A percentile compares a stretch with the other conserved stretches of the same genome.
These are phyloP conservation scores for Huntiella decipiens DNA, from an alignment of 2,329 filamentous ascomycete genomes.

Conservation along the genomic window DNA sequence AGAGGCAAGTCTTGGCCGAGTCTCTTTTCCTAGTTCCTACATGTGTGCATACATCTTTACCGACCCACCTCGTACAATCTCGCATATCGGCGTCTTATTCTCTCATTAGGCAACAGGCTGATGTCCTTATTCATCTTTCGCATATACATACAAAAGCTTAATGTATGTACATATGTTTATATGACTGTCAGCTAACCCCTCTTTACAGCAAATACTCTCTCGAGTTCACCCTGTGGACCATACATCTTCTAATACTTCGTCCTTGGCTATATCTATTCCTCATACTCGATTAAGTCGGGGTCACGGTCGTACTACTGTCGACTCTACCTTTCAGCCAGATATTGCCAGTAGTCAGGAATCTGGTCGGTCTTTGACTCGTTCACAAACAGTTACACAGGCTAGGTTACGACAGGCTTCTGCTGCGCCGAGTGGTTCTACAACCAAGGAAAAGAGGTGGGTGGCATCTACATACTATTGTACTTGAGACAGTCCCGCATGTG, in stretches of 20 bases:
- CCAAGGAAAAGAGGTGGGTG: conserved; percentile 48
- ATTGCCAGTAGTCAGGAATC: not conserved
- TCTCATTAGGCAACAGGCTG: not conserved
- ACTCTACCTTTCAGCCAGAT: not conserved
- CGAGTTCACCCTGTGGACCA: conserved; percentile 4
- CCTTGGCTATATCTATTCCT: not conserved
- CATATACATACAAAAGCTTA: not conserved
- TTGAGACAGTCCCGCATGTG: not conserved
- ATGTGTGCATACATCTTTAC: not conserved
- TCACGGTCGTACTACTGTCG: not conserved
- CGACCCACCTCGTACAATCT: conserved; percentile 1
- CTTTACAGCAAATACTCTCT: conserved; percentile 6
- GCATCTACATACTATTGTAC: not conserved
- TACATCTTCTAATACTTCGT: not conserved
- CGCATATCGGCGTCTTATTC: not conserved
- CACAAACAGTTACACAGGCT: conserved; percentile 1
- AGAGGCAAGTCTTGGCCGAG: conserved; percentile 3
- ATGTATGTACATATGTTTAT: too few relatives aligned
- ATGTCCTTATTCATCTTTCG: not conserved
- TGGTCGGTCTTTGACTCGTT: not conserved
- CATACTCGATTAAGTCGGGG: not conserved
- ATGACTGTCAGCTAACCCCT: not conserved
- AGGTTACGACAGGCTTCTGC: not conserved
- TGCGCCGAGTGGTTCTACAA: not conserved
- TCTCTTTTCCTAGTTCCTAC: too few relatives aligned